phyloP scores from a whole-genome alignment of 106 monocot species.

The Dendrobium huoshanense region DNA sequence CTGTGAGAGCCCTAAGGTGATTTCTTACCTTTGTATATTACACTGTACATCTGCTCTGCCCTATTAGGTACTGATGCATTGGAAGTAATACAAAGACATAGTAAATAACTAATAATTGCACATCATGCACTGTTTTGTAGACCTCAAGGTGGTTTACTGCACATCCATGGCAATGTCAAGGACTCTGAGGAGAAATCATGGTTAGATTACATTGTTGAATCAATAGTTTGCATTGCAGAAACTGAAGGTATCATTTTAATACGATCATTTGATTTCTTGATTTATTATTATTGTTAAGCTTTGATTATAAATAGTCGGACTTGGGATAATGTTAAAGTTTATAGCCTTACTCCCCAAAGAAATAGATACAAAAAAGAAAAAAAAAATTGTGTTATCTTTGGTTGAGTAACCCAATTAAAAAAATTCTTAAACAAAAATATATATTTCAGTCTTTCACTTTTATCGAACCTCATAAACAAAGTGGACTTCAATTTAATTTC shows the following conservation, averaged over 20 bases:
- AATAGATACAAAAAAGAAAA: no score
- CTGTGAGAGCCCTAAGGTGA: slow-evolving; percentile 79
- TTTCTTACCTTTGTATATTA: background rate
- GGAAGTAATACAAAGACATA: background rate
- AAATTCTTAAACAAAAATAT: no score
- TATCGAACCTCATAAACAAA: no score
- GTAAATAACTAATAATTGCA: background rate
- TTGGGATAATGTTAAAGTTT: background rate
- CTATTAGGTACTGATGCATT: background rate
- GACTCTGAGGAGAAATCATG: slow-evolving; percentile 64
- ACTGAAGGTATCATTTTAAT: slow-evolving; percentile 45
- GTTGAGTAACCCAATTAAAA: no score
- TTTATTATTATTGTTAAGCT: background rate
- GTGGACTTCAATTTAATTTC: no score
- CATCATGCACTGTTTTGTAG: slow-evolving; percentile 22
- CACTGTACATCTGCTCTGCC: background rate
- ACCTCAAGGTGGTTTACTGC: slow-evolving; percentile 58
- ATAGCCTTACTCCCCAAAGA: no score
- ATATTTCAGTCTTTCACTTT: no score
- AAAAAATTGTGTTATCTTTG: no score
- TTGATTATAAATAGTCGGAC: background rate
- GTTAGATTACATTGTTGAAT: slow-evolving; percentile 52
- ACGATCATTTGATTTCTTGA: background rate
- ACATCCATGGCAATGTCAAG: slow-evolving; percentile 80
- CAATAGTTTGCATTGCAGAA: slow-evolving; percentile 38